These are phyloP conservation scores for Penicillium sp. DNA, from an alignment of 2,329 filamentous ascomycete species.

Conservation along the genomic window DNA sequence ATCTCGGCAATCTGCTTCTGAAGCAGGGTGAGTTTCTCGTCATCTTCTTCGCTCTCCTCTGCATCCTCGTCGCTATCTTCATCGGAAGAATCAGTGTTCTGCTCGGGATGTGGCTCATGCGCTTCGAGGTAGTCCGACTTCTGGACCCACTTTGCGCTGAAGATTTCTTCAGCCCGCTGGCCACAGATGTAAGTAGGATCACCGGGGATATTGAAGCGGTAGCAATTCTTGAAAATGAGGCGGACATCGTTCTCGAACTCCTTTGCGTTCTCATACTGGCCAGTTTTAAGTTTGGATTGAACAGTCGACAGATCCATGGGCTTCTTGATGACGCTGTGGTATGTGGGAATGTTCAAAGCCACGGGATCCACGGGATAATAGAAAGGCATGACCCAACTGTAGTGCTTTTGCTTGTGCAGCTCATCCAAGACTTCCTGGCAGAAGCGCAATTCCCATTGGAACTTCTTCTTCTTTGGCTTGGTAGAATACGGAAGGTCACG, in stretches of 20 bases:
- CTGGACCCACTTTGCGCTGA: conserved; percentile 70
- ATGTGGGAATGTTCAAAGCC: conserved; percentile 86
- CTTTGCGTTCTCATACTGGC: conserved; percentile 76
- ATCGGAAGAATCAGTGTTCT: conserved; percentile 63
- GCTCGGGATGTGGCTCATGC: conserved; percentile 65
- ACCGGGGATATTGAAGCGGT: conserved; percentile 80
- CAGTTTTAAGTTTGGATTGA: conserved; percentile 68
- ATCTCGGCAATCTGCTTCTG: conserved; percentile 73
- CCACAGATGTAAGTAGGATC: conserved; percentile 73
- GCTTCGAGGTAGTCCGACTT: conserved; percentile 79
- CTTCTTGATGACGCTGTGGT: conserved; percentile 91
- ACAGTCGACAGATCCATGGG: conserved; percentile 95
- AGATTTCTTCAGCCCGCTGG: conserved; percentile 69
- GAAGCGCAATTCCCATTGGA: conserved; percentile 84
- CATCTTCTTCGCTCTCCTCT: conserved; percentile 63
- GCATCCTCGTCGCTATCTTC: conserved; percentile 71
- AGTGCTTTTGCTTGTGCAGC: conserved; percentile 71
- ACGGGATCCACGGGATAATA: conserved; percentile 85
- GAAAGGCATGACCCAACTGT: conserved; percentile 69
- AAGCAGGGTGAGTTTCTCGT: conserved; percentile 62
- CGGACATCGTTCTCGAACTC: conserved; percentile 83
- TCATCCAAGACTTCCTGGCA: conserved; percentile 79
- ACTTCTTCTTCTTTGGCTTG: conserved; percentile 87
- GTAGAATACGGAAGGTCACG: conserved; percentile 88
- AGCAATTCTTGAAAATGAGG: conserved; percentile 85